Base-by-base conservation (phyloP, 108 stramenopile species). In the Skeletonema grethae region DNA sequence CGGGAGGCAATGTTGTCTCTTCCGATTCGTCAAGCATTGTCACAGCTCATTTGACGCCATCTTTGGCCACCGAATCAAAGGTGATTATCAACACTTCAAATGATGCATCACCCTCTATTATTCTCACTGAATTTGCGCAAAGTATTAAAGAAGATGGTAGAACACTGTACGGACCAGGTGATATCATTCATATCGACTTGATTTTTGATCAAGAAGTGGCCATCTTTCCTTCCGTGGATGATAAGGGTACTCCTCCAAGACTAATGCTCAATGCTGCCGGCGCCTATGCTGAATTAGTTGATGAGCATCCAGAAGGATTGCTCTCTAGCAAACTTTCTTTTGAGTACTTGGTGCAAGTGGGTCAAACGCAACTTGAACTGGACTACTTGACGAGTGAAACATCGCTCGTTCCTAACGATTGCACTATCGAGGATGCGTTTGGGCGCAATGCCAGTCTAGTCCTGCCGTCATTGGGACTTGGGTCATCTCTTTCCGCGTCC, bases 1-100 rank as follows among this genome's bases (percentile, higher is more conserved):
- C 76, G 8, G 84, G 84, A 24, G 80, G 80, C 13, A 85, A 85
- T 70, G 46, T 82, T 22, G 61, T 85, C 13, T 48, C 55, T 13
- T 58, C 58, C 11, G 75, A 72, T 10, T 67, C 80, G 11, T 25
- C 63, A 18, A 57, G 64, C 28, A 61, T 22, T 25, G 36, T 82
- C 4, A 53, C 56, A 36, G 76, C 76, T 56, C 56, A 63, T 18
- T 53, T 82, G 31, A 73, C 76, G 24, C 72, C 70, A 10, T 82
- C 77, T 22, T 41, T 82, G 57, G 41, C 70, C 12, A 41, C 30
- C 18, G 57, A 15, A 55, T 82, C 75, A 16, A 28, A 57, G 20
- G 53, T 82, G 1, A 70, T 82, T 18, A 55, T 82, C 20, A 48
- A 76, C 30, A 82, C 80, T 9, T 41, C 39, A 30, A 72, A 76